Evolutionary conservation across 768 basidiomycete genomes (phyloP), one percentile per base, ranked within the genome.

Genomic region (Phlebiopsis flavidoalba): DNA sequence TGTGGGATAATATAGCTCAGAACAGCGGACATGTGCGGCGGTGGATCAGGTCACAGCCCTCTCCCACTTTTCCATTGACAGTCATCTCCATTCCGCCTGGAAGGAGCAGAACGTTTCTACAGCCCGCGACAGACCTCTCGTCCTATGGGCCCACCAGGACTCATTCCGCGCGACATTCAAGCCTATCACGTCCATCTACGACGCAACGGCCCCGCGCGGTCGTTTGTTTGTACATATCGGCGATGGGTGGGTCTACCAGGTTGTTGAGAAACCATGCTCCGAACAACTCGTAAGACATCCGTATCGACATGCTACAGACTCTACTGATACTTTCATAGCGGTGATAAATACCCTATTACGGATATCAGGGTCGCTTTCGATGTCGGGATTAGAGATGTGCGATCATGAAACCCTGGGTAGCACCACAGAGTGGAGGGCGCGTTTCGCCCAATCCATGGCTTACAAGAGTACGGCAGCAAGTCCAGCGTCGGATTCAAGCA

Each of bases 31-130:
- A 63, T 68, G 60, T 55, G 45, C 53, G 67, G 63, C 57, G n/a
- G 70, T 65, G 59, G 70, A 71, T 58, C 56, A 62, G 48, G 60
- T 71, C 59, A 64, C 62, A n/a, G 62, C 69, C 3, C 57, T 71
- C 36, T 63, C 68, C 11, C 69, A 70, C 45, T 57, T 54, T 5
- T 66, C 66, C 8, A 60, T 71, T 63, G 68, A 70, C 54, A 47
- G 61, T 14, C 59, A 66, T 43, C 67, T 69, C 58, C 47, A 49
- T 15, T 57, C 56, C 8, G 53, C 62, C 52, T 69, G 63, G 56
- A 40, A 36, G 7, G 48, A 19, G 8, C 60, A 2, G 57, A 64
- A 48, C 7, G 19, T 51, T 19, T 35, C 31, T 21, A 45, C 40
- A 4, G 7, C 17, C 15, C 40, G 19, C 10, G 53, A 47, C 3